Base-by-base conservation (phyloP, 345 rosid species). In the Schrenkiella parvula region DNA sequence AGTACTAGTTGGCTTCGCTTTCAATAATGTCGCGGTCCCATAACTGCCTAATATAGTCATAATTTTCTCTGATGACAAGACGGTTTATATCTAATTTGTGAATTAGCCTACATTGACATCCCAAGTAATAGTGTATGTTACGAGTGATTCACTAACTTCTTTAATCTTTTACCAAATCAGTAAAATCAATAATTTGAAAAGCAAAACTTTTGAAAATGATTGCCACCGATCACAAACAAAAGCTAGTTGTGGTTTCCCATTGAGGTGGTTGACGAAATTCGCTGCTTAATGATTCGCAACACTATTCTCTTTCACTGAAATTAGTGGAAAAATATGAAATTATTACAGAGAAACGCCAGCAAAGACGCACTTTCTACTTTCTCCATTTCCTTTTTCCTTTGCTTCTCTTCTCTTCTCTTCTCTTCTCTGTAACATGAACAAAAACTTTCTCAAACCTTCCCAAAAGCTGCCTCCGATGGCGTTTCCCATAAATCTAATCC, bases 261-360 rank as follows among this genome's bases (percentile, higher is more conserved):
- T 75, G n/a, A n/a, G n/a, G 29, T 14, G 14, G 50, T 75, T 75
- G 74, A 75, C 73, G 1, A 51, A 75, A 32, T 26, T 61, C 21
- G 8, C 15, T 29, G 13, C 70, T 15, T 76, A 69, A 76, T 62
- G 46, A 76, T 76, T 75, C 13, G 8, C 26, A 29, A 55, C 37
- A 51, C 42, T 54, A n/a, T 42, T 62, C 13, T 39, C 41, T 64
- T 73, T 56, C 23, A 46, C 23, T 41, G 21, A 28, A 68, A 28
- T 76, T 35, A 70, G 75, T 68, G 74, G 74, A 29, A 57, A 57
- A 14, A 10, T 18, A 38, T 23, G 26, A 50, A 46, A 64, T 58
- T 41, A 42, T 34, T 62, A 76, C 79, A 69, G 70, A 43, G 58
- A 18, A 35, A 18, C 21, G 34, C 57, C 79, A 76, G 75, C 79